Evolutionary conservation across 2,329 filamentous ascomycete genomes (phyloP), one percentile per base, ranked within the genome.

Genomic region (Chaetomium sp.): DNA sequence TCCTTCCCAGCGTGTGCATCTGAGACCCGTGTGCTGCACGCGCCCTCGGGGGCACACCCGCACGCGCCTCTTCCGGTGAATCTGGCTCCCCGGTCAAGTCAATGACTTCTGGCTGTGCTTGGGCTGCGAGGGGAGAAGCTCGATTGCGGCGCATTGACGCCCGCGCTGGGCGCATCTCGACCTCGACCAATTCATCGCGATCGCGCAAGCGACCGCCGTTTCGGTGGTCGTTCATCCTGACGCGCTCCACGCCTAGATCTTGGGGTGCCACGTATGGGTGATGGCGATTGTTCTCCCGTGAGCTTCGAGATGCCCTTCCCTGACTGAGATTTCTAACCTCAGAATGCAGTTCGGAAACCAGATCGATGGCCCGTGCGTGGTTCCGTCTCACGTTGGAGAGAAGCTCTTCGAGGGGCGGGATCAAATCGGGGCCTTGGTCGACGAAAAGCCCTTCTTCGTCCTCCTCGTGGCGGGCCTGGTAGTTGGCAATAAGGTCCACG

Each of bases 21-120:
- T 63, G 56, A 19, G 21, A 8, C 29, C 50, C 49, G 49, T 56
- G 45, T 35, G 57, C 25, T n/a, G 49, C 23, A 35, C 60, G 51
- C 13, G 56, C 31, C 29, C 55, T 45, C n/a, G 64, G 35, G 21
- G 51, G 35, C 38, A 25, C 50, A 4, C 27, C 29, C 7, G n/a
- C 59, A 12, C 45, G 21, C 1, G 59, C 19, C 25, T 61, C 63
- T 8, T 70, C 71, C 0, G 81, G 80, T 21, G 80, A 83, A 70
- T 84, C 82, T 0, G 81, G 80, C 67, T 83, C 82, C 10, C 76
- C 77, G 0, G 82, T 84, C 56, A 85, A 72, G 64, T 85, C 82
- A 51, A 85, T 84, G 16, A 84, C 73, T 21, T 62, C 64, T 19
- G 58, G 53, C 49, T 59, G 33, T 16, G 29, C 27, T 13, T 16